Evolutionary conservation across 306 rosid genomes (phyloP).

Genomic region (Quercus engelmannii): DNA sequence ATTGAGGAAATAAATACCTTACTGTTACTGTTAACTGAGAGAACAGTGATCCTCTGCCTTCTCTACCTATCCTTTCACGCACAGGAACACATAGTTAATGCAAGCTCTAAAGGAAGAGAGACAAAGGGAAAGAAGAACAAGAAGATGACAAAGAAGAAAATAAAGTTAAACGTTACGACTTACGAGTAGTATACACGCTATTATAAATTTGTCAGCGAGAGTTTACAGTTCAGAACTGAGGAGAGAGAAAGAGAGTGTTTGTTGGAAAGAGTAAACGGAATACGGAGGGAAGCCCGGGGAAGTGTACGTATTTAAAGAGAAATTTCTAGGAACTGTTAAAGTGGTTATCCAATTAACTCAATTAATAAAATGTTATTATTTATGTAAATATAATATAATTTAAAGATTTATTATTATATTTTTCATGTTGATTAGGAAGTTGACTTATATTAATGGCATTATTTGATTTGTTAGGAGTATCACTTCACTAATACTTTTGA

Average conservation of each 20-base stretch:
- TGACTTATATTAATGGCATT: fast-evolving
- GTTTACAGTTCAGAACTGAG: not conserved
- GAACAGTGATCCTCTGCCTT: not conserved
- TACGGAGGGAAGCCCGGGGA: not conserved
- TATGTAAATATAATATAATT: no score
- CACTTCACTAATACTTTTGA: fast-evolving
- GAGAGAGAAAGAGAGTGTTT: not conserved
- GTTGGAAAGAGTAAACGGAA: not conserved
- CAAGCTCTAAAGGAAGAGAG: not conserved
- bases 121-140: not conserved
- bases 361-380: no score
- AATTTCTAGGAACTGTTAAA: fast-evolving
- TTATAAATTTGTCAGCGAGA: no score
- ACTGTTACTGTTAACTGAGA: not conserved
- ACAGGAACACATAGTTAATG: not conserved
- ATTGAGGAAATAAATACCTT: not conserved
- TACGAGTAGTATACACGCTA: not conserved
- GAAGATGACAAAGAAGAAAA: not conserved
- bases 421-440: fast-evolving
- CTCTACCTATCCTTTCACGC: not conserved
- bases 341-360: fast-evolving
- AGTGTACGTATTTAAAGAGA: no score
- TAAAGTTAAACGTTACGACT: not conserved
- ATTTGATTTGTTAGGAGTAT: fast-evolving
- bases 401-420: no score